Evolutionary conservation across 192 early-diverging fungal genomes (phyloP), one percentile per base, ranked within the genome.

Genomic region (Coemansia sp.): DNA sequence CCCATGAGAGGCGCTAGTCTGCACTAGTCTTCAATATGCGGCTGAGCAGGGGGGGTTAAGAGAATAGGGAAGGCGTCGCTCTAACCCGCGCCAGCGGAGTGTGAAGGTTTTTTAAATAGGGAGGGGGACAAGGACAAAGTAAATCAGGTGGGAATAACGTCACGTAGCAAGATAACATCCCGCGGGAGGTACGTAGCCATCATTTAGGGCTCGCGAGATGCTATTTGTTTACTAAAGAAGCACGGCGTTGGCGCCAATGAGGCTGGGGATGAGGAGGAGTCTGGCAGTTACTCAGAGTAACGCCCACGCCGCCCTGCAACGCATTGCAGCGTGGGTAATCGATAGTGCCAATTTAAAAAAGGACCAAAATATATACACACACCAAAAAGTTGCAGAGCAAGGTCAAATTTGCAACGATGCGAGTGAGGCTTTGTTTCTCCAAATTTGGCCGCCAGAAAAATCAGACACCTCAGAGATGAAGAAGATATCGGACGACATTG

Each of bases 11-110:
- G 55, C 55, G 55, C 55, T 58, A 58, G 55, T 34, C 55, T 58
- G 55, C 55, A 34, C 55, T 58, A 58, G 55, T 58, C 55, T 58
- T 58, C 29, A 31, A 56, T 31, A 32, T 58, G 55, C 29, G 55
- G 55, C 55, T 58, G 55, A 58, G 55, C 11, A 31, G n/a, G 29
- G 31, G 22, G 22, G 22, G 22, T 24, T 24, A 32, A 32, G 24
- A 32, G 29, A 58, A 32, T 58, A 58, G 12, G 34, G 55, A 32
- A 17, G 55, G 22, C 50, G 20, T 22, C 7, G 19, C 22, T 51
- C 50, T 24, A 24, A 31, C 15, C 27, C 34, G 29, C 31, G 29
- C 13, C 27, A 32, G 29, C 55, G 55, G 55, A 58, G 55, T 58
- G 55, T 32, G 55, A 58, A 58, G 7, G 15, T 17, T 58, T 34